These are phyloP conservation scores for Zopfochytrium polystomum DNA, from an alignment of 371 early-diverging fungal genomes.

Conservation along the genomic window DNA sequence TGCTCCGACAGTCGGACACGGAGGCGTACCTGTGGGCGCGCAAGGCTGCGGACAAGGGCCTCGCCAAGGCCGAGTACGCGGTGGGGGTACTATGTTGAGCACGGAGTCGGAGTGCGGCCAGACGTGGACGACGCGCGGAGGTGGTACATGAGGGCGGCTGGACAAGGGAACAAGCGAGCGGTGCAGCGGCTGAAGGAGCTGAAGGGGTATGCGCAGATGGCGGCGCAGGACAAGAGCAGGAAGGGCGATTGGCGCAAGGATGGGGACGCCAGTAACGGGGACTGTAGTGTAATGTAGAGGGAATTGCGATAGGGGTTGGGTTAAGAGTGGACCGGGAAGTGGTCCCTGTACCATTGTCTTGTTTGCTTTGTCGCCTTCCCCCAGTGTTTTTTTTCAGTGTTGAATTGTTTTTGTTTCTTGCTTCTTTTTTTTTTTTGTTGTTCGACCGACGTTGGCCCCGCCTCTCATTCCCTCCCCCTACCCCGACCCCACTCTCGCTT, in stretches of 20 bases:
- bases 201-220: slow-evolving; percentile 22
- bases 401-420: no score
- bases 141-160: slow-evolving; percentile 81
- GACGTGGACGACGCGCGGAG: slow-evolving; percentile 66
- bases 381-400: no score
- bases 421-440: no score
- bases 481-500: no score
- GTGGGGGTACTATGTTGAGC: slow-evolving; percentile 90
- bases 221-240: slow-evolving; percentile 23
- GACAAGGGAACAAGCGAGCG: slow-evolving; percentile 78
- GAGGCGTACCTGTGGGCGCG: slow-evolving; percentile 88
- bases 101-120: slow-evolving; percentile 72
- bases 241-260: slow-evolving; percentile 41
- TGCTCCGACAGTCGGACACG: slow-evolving; percentile 75
- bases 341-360: no score
- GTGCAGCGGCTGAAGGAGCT: slow-evolving; percentile 50
- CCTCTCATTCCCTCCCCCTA: no score
- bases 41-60: slow-evolving; percentile 74
- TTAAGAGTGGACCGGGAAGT: no score
- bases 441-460: no score
- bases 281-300: slow-evolving; percentile 41
- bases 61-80: slow-evolving; percentile 92
- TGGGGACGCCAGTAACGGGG: slow-evolving; percentile 29
- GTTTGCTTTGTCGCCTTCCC: no score
- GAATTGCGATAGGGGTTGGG: no score